phyloP scores from a whole-genome alignment of 495 filamentous ascomycete species.

The Pseudomonodictys pantanalensis region DNA sequence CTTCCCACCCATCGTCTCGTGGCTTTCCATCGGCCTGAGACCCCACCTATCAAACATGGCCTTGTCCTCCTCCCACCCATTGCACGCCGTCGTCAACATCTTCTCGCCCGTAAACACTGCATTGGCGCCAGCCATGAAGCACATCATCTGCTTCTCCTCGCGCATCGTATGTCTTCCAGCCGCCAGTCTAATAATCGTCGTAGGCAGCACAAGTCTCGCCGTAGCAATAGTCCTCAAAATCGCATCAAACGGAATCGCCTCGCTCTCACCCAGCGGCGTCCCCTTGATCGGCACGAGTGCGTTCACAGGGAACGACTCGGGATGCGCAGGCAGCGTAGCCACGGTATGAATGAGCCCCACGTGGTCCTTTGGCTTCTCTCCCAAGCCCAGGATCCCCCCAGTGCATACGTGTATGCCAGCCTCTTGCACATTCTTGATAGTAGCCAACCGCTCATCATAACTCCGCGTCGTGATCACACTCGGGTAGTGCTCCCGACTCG shows the following conservation, averaged over 20 bases:
- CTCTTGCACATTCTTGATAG: conserved; percentile 69
- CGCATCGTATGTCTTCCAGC: conserved; percentile 72
- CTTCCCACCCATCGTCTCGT: conserved; percentile 35
- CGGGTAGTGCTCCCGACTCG: conserved; percentile 80
- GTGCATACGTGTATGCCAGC: conserved; percentile 84
- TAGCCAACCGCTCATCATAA: conserved; percentile 78
- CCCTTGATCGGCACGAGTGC: conserved; percentile 82
- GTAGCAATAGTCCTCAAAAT: conserved; percentile 75
- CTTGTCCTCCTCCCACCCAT: conserved; percentile 82
- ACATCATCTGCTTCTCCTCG: conserved; percentile 80
- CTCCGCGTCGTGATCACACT: conserved; percentile 73
- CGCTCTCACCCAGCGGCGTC: conserved; percentile 70
- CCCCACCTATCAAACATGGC: conserved; percentile 78
- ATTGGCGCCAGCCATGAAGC: conserved; percentile 83
- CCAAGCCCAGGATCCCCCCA: conserved; percentile 76
- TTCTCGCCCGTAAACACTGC: conserved; percentile 88
- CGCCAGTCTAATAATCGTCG: conserved; percentile 76
- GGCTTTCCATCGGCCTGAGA: conserved; percentile 64
- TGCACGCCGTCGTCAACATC: conserved; percentile 86
- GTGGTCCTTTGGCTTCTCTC: conserved; percentile 71
- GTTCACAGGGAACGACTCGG: conserved; percentile 83
- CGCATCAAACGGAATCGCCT: conserved; percentile 66
- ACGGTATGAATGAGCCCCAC: conserved; percentile 76
- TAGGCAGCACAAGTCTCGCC: conserved; percentile 72
- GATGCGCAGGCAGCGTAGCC: conserved; percentile 69